Conservation (phyloP, 768 basidiomycete genomes). For the Podaxis sp. region DNA sequence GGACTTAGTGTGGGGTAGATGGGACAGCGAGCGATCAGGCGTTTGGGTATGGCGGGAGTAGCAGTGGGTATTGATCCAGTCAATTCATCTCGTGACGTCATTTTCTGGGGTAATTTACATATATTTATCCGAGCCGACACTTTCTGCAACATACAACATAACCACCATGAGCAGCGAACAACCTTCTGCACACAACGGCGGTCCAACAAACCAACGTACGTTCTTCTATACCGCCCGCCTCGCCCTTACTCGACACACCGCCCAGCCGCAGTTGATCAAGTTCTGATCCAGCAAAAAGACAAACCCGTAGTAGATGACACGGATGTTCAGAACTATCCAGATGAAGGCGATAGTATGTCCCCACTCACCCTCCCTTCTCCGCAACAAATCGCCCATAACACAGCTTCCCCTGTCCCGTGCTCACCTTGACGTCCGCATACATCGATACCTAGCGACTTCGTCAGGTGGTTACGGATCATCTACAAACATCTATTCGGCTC, state of each 20-base stretch:
- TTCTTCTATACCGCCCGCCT: too few relatives aligned
- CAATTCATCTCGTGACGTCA: not conserved
- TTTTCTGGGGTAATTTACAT: not conserved
- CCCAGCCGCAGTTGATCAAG: not conserved
- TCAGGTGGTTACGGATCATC: constrained; percentile 4
- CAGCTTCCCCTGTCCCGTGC: too few relatives aligned
- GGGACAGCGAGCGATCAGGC: too few relatives aligned
- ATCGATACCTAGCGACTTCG: not conserved
- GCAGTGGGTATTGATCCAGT: not conserved
- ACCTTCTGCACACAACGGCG: not conserved
- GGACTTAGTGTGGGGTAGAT: too few relatives aligned
- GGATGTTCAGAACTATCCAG: not conserved
- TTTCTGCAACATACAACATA: not conserved
- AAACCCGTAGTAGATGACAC: not conserved
- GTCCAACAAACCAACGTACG: not conserved
- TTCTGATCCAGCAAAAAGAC: not conserved
- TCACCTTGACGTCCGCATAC: not conserved
- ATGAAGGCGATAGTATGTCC: constrained; percentile 1
- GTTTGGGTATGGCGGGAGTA: too few relatives aligned
- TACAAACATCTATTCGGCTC: not conserved
- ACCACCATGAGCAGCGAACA: not conserved
- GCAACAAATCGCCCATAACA: not conserved
- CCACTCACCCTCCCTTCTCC: not conserved
- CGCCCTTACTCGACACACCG: not conserved
- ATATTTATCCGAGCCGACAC: not conserved